Evolutionary conservation across 371 early-diverging fungal species (phyloP).

Genomic region (Blastocladiella emersonii): DNA sequence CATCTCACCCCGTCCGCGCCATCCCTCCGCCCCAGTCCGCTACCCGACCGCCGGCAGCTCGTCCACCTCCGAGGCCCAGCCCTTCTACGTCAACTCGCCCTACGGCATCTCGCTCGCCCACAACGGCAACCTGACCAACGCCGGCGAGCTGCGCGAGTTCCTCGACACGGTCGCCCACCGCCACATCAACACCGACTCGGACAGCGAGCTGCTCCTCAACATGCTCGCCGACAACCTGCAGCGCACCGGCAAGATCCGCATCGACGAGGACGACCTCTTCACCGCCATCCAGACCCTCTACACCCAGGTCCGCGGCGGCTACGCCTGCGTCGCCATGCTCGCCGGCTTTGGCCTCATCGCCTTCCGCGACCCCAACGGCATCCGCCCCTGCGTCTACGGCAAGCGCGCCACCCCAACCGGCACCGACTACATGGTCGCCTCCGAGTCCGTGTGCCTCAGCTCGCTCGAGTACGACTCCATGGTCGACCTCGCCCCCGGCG

Average conservation of each 20-base stretch:
- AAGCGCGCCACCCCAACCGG: conserved; percentile 37
- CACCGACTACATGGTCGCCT: conserved; percentile 88
- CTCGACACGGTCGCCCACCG: conserved; percentile 88
- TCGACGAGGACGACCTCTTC: conserved; percentile 94
- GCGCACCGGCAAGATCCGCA: conserved; percentile 82
- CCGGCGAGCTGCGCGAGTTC: conserved; percentile 64
- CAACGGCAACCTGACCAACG: conserved; percentile 94
- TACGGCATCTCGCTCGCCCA: conserved; percentile 95
- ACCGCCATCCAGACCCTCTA: conserved; percentile 72
- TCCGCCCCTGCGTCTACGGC: conserved; percentile 86
- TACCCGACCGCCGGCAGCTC: conserved; percentile 95
- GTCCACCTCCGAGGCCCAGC: conserved; percentile 89
- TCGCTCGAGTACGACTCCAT: conserved; percentile 69
- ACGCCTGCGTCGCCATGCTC: conserved; percentile 89
- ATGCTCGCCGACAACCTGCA: conserved; percentile 86
- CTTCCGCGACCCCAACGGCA: conserved; percentile 89
- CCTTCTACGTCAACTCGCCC: conserved; percentile 96
- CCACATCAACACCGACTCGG: conserved; percentile 97
- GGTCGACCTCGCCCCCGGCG: conserved; percentile 73
- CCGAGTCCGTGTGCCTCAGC: conserved; percentile 86
- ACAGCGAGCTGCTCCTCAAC: conserved; percentile 91
- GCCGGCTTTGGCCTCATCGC: conserved; percentile 83
- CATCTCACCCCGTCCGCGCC: neutral
- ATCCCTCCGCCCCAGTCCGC: conserved; percentile 44
- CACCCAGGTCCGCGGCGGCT: conserved; percentile 73